Conservation (phyloP, 2,329 filamentous ascomycete species). For the Colletotrichum costaricense region DNA sequence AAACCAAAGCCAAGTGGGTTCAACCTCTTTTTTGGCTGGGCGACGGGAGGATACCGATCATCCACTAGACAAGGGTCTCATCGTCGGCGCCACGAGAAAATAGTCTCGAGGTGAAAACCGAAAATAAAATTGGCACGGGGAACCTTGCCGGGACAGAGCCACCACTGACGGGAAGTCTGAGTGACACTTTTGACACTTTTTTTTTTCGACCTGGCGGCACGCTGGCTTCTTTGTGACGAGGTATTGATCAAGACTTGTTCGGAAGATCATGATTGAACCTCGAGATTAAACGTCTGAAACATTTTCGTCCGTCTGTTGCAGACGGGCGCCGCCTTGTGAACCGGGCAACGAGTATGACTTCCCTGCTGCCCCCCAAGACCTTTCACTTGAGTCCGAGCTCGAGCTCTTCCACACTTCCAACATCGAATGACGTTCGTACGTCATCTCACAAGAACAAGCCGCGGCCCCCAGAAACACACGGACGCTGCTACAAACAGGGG, state of each 20-base stretch:
- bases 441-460: conserved; percentile 1
- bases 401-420: not conserved
- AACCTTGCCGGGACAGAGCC: not conserved
- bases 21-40: conserved; percentile 24
- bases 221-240: no score
- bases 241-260: no score
- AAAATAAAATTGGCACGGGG: conserved; percentile 2
- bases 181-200: not conserved
- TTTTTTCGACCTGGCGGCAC: not conserved
- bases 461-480: not conserved
- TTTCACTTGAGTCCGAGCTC: not conserved
- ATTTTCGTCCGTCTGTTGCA: not conserved
- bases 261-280: not conserved
- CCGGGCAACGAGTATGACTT: not conserved
- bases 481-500: not conserved
- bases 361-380: not conserved
- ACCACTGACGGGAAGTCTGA: no score
- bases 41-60: conserved; percentile 34
- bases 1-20: no score
- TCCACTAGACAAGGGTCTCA: conserved; percentile 22
- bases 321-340: not conserved
- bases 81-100: not conserved
- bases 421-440: not conserved
- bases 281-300: not conserved
- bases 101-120: not conserved